phyloP scores from a whole-genome alignment of 257 asterid genomes.

The Orobanche coerulescens region DNA sequence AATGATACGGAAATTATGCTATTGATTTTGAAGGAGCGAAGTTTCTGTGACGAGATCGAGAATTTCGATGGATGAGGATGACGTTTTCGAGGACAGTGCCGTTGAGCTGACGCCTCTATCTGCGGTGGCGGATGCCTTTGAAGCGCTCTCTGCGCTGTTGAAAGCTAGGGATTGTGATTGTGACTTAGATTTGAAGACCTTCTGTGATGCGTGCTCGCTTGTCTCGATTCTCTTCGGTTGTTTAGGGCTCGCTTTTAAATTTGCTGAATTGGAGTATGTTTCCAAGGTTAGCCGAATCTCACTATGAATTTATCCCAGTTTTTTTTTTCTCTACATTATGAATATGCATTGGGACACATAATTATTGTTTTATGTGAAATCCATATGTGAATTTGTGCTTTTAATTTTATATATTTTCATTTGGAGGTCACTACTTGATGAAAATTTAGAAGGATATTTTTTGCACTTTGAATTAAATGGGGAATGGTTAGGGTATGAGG shows the following conservation, averaged over 20 bases:
- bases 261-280: constrained; percentile 81
- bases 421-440: too few relatives aligned
- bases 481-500: too few relatives aligned
- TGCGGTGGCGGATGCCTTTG: constrained; percentile 86
- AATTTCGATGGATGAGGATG: constrained; percentile 37
- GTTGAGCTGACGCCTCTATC: constrained; percentile 48
- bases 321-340: too few relatives aligned
- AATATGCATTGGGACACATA: too few relatives aligned
- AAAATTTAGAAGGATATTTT: too few relatives aligned
- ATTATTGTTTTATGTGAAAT: too few relatives aligned
- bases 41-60: constrained; percentile 14
- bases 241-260: constrained; percentile 84
- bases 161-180: constrained; percentile 35
- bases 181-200: constrained; percentile 65
- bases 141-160: constrained; percentile 53
- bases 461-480: too few relatives aligned
- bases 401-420: too few relatives aligned
- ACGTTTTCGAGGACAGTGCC: constrained; percentile 38
- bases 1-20: constrained; percentile 19
- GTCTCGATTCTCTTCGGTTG: constrained; percentile 88
- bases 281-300: constrained; percentile 42
- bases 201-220: constrained; percentile 79
- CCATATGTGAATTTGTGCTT: too few relatives aligned
- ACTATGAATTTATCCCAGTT: background rate
- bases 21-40: constrained; percentile 39